These are phyloP conservation scores for Phytopythium cucurbitacearum DNA, from an alignment of 352 stramenopile species.

Conservation along the genomic window DNA sequence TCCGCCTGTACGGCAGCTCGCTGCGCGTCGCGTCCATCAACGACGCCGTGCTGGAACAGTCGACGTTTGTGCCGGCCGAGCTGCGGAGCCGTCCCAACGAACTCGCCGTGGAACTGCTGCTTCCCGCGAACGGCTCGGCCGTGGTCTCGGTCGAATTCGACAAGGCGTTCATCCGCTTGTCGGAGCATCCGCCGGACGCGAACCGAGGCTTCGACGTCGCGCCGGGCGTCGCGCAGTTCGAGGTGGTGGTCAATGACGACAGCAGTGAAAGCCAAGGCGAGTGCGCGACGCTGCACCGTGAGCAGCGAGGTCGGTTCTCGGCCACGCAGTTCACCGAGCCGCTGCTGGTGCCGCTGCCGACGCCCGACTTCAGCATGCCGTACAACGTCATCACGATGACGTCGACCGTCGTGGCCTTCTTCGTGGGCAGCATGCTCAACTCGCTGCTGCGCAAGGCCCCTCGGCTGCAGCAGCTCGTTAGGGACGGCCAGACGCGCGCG, in stretches of 20 bases:
- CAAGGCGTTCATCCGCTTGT: slow-evolving; percentile 78
- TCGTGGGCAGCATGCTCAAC: slow-evolving; percentile 83
- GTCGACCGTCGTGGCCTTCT: slow-evolving; percentile 85
- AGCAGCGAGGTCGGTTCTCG: slow-evolving; percentile 9
- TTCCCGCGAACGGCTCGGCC: slow-evolving; percentile 51
- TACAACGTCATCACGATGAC: slow-evolving; percentile 91
- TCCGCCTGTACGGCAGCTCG: slow-evolving; percentile 76
- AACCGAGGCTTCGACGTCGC: slow-evolving; percentile 84
- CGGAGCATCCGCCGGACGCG: slow-evolving; percentile 79
- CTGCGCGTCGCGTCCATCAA: slow-evolving; percentile 20
- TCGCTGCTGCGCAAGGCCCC: slow-evolving; percentile 67
- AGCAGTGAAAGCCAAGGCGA: slow-evolving; percentile 10
- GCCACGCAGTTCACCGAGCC: slow-evolving; percentile 71
- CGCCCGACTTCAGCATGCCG: slow-evolving; percentile 88
- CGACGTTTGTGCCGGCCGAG: slow-evolving; percentile 62
- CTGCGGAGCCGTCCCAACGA: slow-evolving; percentile 52
- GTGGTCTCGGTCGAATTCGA: slow-evolving; percentile 76
- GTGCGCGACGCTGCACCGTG: neutral
- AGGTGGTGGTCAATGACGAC: slow-evolving; percentile 1
- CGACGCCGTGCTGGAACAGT: slow-evolving; percentile 16
- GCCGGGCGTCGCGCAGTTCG: slow-evolving; percentile 52
- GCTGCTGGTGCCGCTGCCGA: slow-evolving; percentile 76
- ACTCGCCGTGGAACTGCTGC: slow-evolving; percentile 37
- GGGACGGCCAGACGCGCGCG: no score
- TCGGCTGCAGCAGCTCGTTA: slow-evolving; percentile 65